Base-by-base conservation (phyloP, 176 grass and related monocot genomes). In the Carex scoparia region DNA sequence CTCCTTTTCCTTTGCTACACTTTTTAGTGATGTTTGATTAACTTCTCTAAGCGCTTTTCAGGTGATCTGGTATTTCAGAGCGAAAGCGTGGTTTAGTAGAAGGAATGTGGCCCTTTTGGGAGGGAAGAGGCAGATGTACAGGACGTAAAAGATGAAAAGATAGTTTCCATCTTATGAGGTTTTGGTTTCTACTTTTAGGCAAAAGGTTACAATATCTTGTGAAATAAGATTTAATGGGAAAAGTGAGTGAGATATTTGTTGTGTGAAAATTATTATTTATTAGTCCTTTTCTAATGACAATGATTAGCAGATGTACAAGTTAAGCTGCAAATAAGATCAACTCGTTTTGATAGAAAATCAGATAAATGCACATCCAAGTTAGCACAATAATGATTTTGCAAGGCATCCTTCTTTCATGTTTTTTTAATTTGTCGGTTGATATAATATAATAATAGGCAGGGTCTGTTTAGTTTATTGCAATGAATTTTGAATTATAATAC, bases 221-320 rank as follows among this genome's bases (percentile, higher is more conserved):
- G 27, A 57, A 32, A 57, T 57, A 57, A 57, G 9, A 56, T 32
- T 14, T 55, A 49, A 32, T 1, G 11, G 10, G 72, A 56, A 28
- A 75, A 75, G 8, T 56, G 55, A 54, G 42, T 53, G 19, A 28
- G 18, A 51, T 53, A 27, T 18, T 18, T 30, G 48, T 8, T 31
- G 51, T 78, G 74, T 57, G 51, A 78, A 78, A 78, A 33, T 78
- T 57, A 57, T 57, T 57, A 55, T 78, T 56, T 33, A 57, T 18
- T 57, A 18, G 49, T 77, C 11, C 6, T 78, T 63, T 23, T 72
- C 37, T 16, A 71, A 78, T 77, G 23, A 51, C 48, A 11, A 51
- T 51, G 48, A 51, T 56, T 56, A 57, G 74, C 49, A 57, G 51
- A 78, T 78, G 28, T 49, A 54, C 27, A 9, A 75, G 10, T 75